phyloP scores from a whole-genome alignment of 306 rosid species.

The Medicago truncatula region MtrunA17r5.0-ANR NC_053048.1:45963501-45964000 shows the following conservation, averaged over 20 bases:
- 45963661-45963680: conserved; percentile 46
- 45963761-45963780: conserved; percentile 90
- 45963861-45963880: conserved; percentile 60
- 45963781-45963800: conserved; percentile 98
- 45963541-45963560: conserved; percentile 14
- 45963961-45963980: not conserved
- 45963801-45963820: conserved; percentile 6
- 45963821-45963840: conserved; percentile 21
- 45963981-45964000: conserved; percentile 19
- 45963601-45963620: conserved; percentile 83
- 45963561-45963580: not conserved
- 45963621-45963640: conserved; percentile 98
- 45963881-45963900: conserved; percentile 84
- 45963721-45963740: no score
- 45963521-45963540: not conserved
- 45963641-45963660: conserved; percentile 94
- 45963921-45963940: conserved; percentile 59
- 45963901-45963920: conserved; percentile 94
- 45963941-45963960: conserved; percentile 19
- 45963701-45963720: no score
- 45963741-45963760: conserved; percentile 29
- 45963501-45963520: not conserved
- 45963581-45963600: conserved; percentile 11
- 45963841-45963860: not conserved
- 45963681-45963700: conserved; percentile 26